A percentile compares a stretch with the other conserved stretches of the same genome.
These are phyloP conservation scores for Pyrus bretschneideri DNA, from an alignment of 306 rosid genomes.

Conservation along the genomic window DNA sequence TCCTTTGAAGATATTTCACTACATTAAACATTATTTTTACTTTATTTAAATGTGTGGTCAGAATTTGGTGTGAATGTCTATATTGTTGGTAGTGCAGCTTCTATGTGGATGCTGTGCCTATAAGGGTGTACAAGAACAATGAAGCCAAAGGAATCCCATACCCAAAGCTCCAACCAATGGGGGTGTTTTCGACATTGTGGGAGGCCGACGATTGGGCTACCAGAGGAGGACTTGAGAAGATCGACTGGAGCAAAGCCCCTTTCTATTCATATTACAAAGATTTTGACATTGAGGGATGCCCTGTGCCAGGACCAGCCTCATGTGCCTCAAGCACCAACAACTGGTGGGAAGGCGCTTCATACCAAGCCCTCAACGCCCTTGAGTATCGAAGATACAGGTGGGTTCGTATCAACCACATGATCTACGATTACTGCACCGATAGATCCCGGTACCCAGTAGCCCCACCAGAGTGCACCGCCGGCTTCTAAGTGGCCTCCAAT, in stretches of 20 bases:
- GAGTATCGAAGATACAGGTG: constrained; percentile 59
- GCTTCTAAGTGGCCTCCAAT: constrained; percentile 19
- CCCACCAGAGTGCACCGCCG: constrained; percentile 71
- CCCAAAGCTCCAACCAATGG: constrained; percentile 76
- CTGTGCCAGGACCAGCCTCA: constrained; percentile 52
- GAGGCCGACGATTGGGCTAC: constrained; percentile 98
- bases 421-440: constrained; percentile 79
- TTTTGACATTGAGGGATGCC: constrained; percentile 83
- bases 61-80: neutral
- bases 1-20: too few species aligned
- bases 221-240: constrained; percentile 95
- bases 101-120: constrained; percentile 62
- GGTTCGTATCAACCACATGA: constrained; percentile 86
- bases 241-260: constrained; percentile 86
- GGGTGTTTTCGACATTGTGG: constrained; percentile 81
- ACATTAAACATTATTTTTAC: neutral
- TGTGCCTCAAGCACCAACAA: constrained; percentile 59
- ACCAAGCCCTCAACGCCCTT: constrained; percentile 46
- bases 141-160: constrained; percentile 65
- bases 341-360: constrained; percentile 82
- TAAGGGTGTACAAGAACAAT: constrained; percentile 85
- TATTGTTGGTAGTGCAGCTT: constrained; percentile 35
- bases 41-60: neutral
- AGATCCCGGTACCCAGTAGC: constrained; percentile 51
- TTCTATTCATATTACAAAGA: constrained; percentile 76